These are phyloP conservation scores for Trypanosomatidae sp. DNA, from an alignment of 208 protist genomes.

Conservation along the genomic window DNA sequence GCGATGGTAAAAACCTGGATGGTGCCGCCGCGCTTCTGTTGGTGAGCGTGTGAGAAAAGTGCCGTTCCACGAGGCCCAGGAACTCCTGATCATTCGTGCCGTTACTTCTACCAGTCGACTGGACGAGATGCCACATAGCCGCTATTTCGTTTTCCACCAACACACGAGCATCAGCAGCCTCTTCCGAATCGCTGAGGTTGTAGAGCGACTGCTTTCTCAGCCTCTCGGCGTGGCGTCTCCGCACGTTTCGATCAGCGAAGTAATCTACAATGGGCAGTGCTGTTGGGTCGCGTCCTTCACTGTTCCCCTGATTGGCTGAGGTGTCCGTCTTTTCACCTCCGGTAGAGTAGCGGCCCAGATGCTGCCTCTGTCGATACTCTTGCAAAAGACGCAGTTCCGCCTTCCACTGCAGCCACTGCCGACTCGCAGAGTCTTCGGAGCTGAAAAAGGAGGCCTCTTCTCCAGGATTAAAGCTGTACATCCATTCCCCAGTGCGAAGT, in stretches of 20 bases:
- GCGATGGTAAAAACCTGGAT: background rate
- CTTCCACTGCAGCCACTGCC: slow-evolving; percentile 34
- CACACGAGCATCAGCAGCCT: background rate
- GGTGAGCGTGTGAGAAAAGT: slow-evolving; percentile 26
- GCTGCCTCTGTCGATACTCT: slow-evolving; percentile 13
- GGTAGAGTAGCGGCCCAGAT: background rate
- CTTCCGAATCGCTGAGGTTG: slow-evolving; percentile 10
- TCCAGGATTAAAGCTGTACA: slow-evolving; percentile 26
- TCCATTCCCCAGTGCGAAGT: slow-evolving; percentile 32
- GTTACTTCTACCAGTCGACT: background rate
- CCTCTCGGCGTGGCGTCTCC: slow-evolving; percentile 1
- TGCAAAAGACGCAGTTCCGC: slow-evolving; percentile 18
- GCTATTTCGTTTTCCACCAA: slow-evolving; percentile 5
- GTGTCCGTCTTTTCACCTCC: background rate
- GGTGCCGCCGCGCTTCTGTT: background rate
- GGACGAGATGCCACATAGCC: slow-evolving; percentile 9
- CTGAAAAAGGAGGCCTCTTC: slow-evolving; percentile 51
- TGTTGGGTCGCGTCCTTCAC: too few relatives aligned
- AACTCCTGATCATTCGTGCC: slow-evolving; percentile 10
- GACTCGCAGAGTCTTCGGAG: slow-evolving; percentile 42
- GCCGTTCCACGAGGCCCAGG: slow-evolving; percentile 17
- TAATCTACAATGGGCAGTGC: background rate
- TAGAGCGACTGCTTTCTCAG: slow-evolving; percentile 5
- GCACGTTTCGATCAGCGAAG: slow-evolving; percentile 24
- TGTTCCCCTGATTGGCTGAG: background rate